phyloP scores from a whole-genome alignment of 352 stramenopile species.

The Lagenidium giganteum region DNA sequence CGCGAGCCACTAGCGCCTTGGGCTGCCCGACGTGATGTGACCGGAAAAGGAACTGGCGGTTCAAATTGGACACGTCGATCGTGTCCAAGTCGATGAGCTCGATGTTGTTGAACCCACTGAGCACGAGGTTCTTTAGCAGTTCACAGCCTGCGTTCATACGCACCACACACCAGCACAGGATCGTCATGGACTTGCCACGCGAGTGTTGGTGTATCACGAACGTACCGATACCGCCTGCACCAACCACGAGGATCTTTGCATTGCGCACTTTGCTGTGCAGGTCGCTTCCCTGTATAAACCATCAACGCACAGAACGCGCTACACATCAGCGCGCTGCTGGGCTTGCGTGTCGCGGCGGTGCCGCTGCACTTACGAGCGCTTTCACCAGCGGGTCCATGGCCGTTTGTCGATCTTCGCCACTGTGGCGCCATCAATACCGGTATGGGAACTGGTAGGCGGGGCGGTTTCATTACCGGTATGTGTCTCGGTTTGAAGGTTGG shows the following conservation, averaged over 20 bases:
- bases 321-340: constrained; percentile 31
- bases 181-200: too few relatives aligned
- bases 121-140: constrained; percentile 97
- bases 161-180: too few relatives aligned
- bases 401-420: too few relatives aligned
- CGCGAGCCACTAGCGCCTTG: constrained; percentile 86
- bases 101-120: constrained; percentile 91
- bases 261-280: constrained; percentile 54
- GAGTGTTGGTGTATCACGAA: too few relatives aligned
- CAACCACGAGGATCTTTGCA: constrained; percentile 92
- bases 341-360: too few relatives aligned
- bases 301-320: too few relatives aligned
- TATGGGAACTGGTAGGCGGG: too few relatives aligned
- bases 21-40: constrained; percentile 93
- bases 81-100: constrained; percentile 97
- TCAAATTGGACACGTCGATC: constrained; percentile 99
- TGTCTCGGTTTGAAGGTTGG: too few relatives aligned
- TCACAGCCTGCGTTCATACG: constrained; percentile 84
- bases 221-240: constrained; percentile 95
- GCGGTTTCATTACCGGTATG: too few relatives aligned
- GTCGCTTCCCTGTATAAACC: constrained; percentile 29
- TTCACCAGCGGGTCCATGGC: too few relatives aligned
- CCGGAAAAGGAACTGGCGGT: constrained; percentile 98
- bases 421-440: too few relatives aligned
- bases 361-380: too few relatives aligned